phyloP scores from a whole-genome alignment of 1,139 yeast species.

The Lodderomyces theae region DNA sequence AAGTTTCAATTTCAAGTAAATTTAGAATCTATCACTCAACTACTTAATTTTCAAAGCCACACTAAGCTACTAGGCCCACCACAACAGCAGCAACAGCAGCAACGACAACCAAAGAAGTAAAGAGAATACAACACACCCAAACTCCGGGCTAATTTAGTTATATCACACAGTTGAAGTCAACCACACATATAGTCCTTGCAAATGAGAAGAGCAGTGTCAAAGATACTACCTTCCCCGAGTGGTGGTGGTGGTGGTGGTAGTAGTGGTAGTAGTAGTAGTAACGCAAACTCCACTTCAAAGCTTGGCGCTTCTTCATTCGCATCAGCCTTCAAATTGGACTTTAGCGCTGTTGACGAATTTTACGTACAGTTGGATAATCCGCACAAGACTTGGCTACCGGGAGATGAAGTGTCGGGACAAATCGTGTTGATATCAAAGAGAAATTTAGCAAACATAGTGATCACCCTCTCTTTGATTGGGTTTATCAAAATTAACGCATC shows the following conservation, averaged over 20 bases:
- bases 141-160: too few relatives aligned
- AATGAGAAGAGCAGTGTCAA: constrained; percentile 48
- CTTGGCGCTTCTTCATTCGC: constrained; percentile 3
- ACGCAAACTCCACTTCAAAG: background rate
- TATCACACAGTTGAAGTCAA: too few relatives aligned
- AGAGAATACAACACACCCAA: too few relatives aligned
- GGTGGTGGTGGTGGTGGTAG: too few relatives aligned
- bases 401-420: constrained; percentile 67
- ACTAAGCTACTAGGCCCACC: too few relatives aligned
- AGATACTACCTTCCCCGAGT: constrained; percentile 31
- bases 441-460: constrained; percentile 52
- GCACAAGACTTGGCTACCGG: constrained; percentile 65
- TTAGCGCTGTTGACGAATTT: constrained; percentile 56
- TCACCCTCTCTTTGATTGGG: constrained; percentile 55
- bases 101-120: too few relatives aligned
- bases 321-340: constrained; percentile 35
- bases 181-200: too few relatives aligned
- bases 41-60: too few relatives aligned
- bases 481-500: constrained; percentile 53
- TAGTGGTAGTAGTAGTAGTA: too few relatives aligned
- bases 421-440: constrained; percentile 54
- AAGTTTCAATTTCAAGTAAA: too few relatives aligned
- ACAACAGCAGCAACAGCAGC: too few relatives aligned
- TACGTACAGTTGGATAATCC: constrained; percentile 70
- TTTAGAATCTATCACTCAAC: too few relatives aligned